Base-by-base conservation (phyloP, 148 eudicot species). In the Arbutus unedo region DNA sequence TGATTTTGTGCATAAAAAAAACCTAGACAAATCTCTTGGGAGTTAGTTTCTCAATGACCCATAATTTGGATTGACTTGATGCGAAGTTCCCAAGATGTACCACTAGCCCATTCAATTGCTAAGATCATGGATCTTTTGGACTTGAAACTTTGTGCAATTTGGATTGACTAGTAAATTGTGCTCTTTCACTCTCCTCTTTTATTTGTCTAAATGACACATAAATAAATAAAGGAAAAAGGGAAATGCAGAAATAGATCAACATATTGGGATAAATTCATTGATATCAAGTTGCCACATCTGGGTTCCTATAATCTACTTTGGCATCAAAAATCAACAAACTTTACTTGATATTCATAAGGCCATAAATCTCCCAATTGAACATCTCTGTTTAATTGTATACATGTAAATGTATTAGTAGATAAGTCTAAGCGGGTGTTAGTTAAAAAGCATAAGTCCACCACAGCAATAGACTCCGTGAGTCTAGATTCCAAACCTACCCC, bases 401-500 rank as follows among this genome's bases (percentile, higher is more conserved):
- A 81, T 15, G 14, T 44, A 81, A 54, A 72, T 73, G 16, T 56
- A 53, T 19, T 2, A 31, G 53, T 77, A 57, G 72, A 62, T 59
- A 47, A 80, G 83, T 82, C 82, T 77, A 84, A 76, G 90, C 90
- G 90, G 90, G 90, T 86, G 90, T 83, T 56, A 83, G 64, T 71
- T 73, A 79, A 76, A 50, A 53, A 53, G 44, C 60, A 53, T 44
- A 62, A 50, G 59, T 23, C 85, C 85, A 87, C 89, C 89, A 82
- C 89, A 41, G 89, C 89, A 54, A 82, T 62, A 60, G 86, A 84
- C 74, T 62, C 80, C 45, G 23, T 11, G 76, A 78, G 77, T 73
- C 85, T n/a, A 64, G 9, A 45, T 47, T 38, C 68, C 79, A 50
- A 60, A 84, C 68, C 77, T 31, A 68, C 41, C 51, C 14, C 38